These are phyloP conservation scores for Fusarium illudens DNA, from an alignment of 2,329 filamentous ascomycete species.

Conservation along the genomic window DNA sequence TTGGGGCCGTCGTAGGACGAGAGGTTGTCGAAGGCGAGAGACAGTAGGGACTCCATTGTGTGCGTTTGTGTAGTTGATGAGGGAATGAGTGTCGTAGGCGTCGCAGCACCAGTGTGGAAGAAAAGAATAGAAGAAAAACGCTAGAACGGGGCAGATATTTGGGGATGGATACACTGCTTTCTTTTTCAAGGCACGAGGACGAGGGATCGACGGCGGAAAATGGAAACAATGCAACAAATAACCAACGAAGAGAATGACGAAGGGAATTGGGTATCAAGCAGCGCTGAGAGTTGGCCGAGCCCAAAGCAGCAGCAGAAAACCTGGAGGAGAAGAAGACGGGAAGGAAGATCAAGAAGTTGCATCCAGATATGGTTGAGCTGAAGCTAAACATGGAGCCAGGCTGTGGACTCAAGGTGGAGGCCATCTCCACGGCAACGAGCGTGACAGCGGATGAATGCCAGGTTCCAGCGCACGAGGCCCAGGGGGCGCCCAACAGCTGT, in stretches of 20 bases:
- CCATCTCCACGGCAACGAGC: constrained; percentile 28
- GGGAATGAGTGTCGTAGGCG: constrained; percentile 7
- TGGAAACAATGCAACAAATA: constrained; percentile 16
- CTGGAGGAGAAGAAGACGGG: constrained; percentile 9
- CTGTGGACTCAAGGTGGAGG: background rate
- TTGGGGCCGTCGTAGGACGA: constrained; percentile 90
- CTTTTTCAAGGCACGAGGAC: background rate
- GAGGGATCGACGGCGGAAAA: constrained; percentile 13
- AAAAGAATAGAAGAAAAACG: constrained; percentile 19
- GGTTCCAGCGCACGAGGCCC: constrained; percentile 1
- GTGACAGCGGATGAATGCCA: constrained; percentile 1
- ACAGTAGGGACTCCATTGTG: constrained; percentile 88
- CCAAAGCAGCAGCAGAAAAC: constrained; percentile 12
- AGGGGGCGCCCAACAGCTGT: background rate
- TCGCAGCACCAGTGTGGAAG: constrained; percentile 21
- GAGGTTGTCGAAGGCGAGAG: constrained; percentile 94
- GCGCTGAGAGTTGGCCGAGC: constrained; percentile 21
- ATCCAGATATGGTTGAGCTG: background rate
- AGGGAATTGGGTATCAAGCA: constrained; percentile 25
- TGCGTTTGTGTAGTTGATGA: constrained; percentile 1
- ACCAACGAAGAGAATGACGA: constrained; percentile 15
- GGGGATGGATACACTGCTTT: background rate
- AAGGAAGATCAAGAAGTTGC: constrained; percentile 10
- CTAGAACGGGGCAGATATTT: constrained; percentile 9
- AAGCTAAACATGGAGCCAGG: background rate